Evolutionary conservation across 768 basidiomycete genomes (phyloP).

Genomic region (Mycena galericulata): DNA sequence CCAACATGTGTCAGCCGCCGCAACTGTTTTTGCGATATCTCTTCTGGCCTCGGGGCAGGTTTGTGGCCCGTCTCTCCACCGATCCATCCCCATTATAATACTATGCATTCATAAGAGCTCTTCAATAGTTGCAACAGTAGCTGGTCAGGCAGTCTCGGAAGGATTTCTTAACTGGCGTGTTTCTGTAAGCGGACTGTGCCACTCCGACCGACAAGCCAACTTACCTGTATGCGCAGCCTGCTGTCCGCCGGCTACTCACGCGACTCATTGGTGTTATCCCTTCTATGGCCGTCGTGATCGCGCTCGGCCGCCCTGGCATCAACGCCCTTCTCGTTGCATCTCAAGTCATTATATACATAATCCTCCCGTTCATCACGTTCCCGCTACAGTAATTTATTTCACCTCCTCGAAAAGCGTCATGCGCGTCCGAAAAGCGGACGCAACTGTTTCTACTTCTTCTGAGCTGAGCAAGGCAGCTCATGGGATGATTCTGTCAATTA

Average conservation of each 20-base stretch:
- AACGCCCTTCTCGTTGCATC: slow-evolving; percentile 85
- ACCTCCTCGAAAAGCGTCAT: slow-evolving; percentile 81
- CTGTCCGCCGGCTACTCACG: slow-evolving; percentile 84
- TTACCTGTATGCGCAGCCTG: slow-evolving; percentile 61
- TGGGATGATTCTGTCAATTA: slow-evolving; percentile 64
- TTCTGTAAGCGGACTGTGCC: slow-evolving; percentile 63
- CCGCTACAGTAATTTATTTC: slow-evolving; percentile 65
- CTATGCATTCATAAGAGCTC: slow-evolving; percentile 69
- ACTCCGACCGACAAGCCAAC: slow-evolving; percentile 10
- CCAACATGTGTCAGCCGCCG: slow-evolving; percentile 78
- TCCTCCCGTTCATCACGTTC: slow-evolving; percentile 81
- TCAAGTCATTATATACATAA: slow-evolving; percentile 86
- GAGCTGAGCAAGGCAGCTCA: slow-evolving; percentile 38
- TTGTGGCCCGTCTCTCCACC: slow-evolving; percentile 15
- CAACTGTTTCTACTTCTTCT: slow-evolving; percentile 19
- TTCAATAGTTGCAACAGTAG: slow-evolving; percentile 88
- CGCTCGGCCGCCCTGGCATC: slow-evolving; percentile 77
- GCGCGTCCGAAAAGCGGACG: slow-evolving; percentile 66
- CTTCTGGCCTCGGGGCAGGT: slow-evolving; percentile 87
- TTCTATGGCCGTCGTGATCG: slow-evolving; percentile 80
- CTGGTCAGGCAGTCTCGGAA: slow-evolving; percentile 91
- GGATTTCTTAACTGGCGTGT: slow-evolving; percentile 91
- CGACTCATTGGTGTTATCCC: slow-evolving; percentile 87
- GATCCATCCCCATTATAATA: not conserved
- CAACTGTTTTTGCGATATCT: slow-evolving; percentile 89